Percentiles rank a stretch among this genome's conserved stretches.
These are phyloP conservation scores for Brasilioporus rufonigricans DNA, from an alignment of 768 basidiomycete genomes.

Conservation along the genomic window DNA sequence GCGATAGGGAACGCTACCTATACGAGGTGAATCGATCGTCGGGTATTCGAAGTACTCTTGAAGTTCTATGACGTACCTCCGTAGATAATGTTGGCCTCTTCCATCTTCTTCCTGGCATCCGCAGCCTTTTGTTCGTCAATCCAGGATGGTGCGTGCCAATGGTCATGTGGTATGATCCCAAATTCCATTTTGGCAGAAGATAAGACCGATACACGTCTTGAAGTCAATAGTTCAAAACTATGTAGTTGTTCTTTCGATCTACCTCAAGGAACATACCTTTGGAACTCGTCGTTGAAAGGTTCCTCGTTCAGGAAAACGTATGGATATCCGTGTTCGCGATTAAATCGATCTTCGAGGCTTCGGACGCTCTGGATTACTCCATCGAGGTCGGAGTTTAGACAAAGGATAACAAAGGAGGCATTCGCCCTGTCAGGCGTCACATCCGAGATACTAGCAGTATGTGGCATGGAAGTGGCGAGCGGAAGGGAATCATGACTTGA, in stretches of 20 bases:
- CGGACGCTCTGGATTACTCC: slow-evolving; percentile 48
- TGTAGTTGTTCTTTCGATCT: not conserved
- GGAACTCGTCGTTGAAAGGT: slow-evolving; percentile 53
- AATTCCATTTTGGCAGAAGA: slow-evolving; percentile 50
- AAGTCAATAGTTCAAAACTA: slow-evolving; percentile 15
- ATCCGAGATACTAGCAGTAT: not conserved
- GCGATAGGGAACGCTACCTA: slow-evolving; percentile 41
- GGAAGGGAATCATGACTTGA: not conserved
- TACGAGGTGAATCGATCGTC: not conserved
- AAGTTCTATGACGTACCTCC: slow-evolving; percentile 37
- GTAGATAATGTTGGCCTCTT: slow-evolving; percentile 42
- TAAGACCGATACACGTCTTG: slow-evolving; percentile 35
- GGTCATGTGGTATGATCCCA: slow-evolving; percentile 54
- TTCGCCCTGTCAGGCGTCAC: slow-evolving; percentile 38
- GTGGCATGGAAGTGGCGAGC: not conserved
- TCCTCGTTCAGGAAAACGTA: slow-evolving; percentile 69
- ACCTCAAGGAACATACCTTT: slow-evolving; percentile 28
- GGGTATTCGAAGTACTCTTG: not conserved
- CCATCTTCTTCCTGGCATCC: slow-evolving; percentile 53
- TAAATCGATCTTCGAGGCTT: slow-evolving; percentile 59
- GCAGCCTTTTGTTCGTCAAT: slow-evolving; percentile 66
- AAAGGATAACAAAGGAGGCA: slow-evolving; percentile 59
- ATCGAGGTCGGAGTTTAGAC: slow-evolving; percentile 45
- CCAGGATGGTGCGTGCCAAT: slow-evolving; percentile 72
- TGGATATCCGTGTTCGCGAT: slow-evolving; percentile 53